Percentiles rank a stretch among this genome's conserved stretches.
phyloP scores from a whole-genome alignment of 345 rosid species.

The Camelina sativa region DNA sequence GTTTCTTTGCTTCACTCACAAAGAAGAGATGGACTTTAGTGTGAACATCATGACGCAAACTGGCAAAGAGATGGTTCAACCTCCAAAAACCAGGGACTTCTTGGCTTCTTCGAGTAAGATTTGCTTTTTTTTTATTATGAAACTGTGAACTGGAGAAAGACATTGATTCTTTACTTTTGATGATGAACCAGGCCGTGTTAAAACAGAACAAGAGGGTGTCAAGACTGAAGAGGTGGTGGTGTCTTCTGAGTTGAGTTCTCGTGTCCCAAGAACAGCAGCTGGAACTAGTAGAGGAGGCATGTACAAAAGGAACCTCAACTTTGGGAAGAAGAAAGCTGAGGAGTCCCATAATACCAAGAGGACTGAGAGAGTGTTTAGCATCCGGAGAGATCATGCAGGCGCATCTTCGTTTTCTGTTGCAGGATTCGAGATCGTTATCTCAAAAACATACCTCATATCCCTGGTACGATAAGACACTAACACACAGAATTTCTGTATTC shows the following conservation, averaged over 20 bases:
- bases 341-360: background rate
- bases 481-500: no score
- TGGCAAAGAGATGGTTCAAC: background rate
- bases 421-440: background rate
- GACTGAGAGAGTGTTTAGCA: background rate
- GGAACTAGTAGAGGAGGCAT: background rate
- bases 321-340: background rate
- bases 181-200: background rate
- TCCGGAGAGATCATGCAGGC: background rate
- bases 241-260: background rate
- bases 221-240: slow-evolving; percentile 1
- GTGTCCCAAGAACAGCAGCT: background rate
- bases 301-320: background rate
- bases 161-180: background rate
- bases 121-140: background rate
- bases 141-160: background rate
- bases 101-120: slow-evolving; percentile 9
- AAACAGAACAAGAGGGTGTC: slow-evolving; percentile 1
- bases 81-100: background rate
- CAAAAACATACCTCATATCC: background rate
- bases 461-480: background rate
- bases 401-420: background rate
- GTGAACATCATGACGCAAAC: background rate
- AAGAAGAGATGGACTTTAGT: background rate
- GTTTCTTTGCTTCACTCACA: background rate